phyloP scores from a whole-genome alignment of 305 asterid species.

The Fraxinus dipetala region DNA sequence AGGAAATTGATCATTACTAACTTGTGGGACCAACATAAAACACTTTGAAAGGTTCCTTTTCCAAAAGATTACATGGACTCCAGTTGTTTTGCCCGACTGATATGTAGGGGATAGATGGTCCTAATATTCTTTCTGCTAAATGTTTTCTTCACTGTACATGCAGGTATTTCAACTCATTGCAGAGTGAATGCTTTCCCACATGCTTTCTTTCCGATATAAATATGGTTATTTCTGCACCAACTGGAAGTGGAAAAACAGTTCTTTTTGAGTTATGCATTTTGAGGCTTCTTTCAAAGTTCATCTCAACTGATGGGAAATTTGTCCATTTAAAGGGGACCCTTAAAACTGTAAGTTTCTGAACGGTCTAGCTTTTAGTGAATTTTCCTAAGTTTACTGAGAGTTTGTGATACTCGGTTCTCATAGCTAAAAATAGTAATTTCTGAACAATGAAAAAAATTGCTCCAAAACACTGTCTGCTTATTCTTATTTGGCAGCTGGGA shows the following conservation, averaged over 20 bases:
- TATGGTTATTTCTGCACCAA: slow-evolving; percentile 98
- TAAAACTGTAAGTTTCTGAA: slow-evolving; percentile 62
- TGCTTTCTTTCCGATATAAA: slow-evolving; percentile 83
- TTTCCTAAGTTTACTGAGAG: background rate
- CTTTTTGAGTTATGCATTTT: slow-evolving; percentile 93
- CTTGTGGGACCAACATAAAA: background rate
- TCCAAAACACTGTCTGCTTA: background rate
- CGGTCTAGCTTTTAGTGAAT: background rate
- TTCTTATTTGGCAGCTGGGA: slow-evolving; percentile 18
- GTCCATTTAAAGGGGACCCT: slow-evolving; percentile 68
- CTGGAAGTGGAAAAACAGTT: slow-evolving; percentile 98
- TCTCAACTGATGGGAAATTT: slow-evolving; percentile 57
- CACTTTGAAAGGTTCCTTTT: slow-evolving; percentile 9
- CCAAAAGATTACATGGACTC: slow-evolving; percentile 1
- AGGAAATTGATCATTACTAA: slow-evolving; percentile 13
- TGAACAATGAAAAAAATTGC: slow-evolving; percentile 1
- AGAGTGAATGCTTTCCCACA: slow-evolving; percentile 84
- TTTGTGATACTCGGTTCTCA: background rate
- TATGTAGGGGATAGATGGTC: slow-evolving; percentile 13
- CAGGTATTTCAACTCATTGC: slow-evolving; percentile 92
- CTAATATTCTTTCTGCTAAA: slow-evolving; percentile 13
- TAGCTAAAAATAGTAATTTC: slow-evolving; percentile 2
- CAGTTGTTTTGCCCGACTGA: background rate
- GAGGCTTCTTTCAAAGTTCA: slow-evolving; percentile 86
- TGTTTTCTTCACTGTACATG: slow-evolving; percentile 19